Base-by-base conservation (phyloP, 1,284 basidiomycete species). In the Malassezia nana region DNA sequence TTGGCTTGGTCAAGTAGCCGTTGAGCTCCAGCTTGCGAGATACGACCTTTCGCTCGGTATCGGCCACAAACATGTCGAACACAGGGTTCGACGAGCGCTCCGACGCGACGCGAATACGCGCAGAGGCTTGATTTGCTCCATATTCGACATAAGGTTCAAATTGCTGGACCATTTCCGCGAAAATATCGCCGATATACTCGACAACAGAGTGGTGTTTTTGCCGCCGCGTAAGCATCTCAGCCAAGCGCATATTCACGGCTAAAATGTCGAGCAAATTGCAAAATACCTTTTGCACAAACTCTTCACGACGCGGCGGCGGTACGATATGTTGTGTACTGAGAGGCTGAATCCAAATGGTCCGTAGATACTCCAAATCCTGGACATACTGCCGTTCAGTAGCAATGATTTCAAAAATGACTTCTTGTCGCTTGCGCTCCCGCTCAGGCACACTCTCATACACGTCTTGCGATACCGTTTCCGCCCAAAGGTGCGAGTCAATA, bases 371-470 rank as follows among this genome's bases (percentile, higher is more conserved):
- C 81, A 98, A 83, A 75, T 95, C 92, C 50, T 88, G 82, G 38
- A 98, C 91, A 76, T 96, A 98, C 77, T 96, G 91, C 16, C 90
- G 82, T 74, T 98, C 94, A 15, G 94, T 98, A 74, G 95, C 95
- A 50, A 96, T 92, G 61, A 95, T 88, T 78, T 99, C 94, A 74
- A 98, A 98, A 78, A 99, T 96, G 28, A 90, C 89, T 75, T 99
- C 94, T 73, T 99, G 94, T 1, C 94, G 82, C 75, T 84, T 92
- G 80, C 94, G 91, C 78, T 99, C 94, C 30, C 78, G 80, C 58
- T 95, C 91, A 3, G 85, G 85, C 32, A 96, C 87, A 66, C 84
- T 87, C 66, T 92, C 89, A 38, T 87, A 84, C 35, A 98, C 84
- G 69, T 96, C 92, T 73, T 87, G 83, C 6, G 92, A 87, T 1